These are phyloP conservation scores for Trichosanthes truncata DNA, from an alignment of 306 rosid species.

Conservation along the genomic window DNA sequence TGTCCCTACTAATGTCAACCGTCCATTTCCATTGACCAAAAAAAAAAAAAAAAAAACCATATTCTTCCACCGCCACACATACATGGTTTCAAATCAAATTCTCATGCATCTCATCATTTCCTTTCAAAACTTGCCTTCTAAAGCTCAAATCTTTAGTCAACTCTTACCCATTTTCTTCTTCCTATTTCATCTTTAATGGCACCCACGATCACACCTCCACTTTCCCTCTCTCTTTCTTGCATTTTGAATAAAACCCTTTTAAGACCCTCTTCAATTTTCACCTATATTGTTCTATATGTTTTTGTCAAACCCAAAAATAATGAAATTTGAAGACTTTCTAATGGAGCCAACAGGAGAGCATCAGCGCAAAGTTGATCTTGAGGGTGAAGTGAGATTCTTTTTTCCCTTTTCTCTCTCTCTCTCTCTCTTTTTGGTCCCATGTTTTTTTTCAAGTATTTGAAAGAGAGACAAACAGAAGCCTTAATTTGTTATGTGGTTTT, in stretches of 20 bases:
- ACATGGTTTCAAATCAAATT: background rate
- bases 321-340: constrained; percentile 84
- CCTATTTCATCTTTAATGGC: constrained; percentile 24
- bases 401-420: background rate
- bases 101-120: constrained; percentile 10
- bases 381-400: constrained; percentile 39
- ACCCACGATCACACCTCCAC: constrained; percentile 30
- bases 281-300: background rate
- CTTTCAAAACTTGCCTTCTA: background rate
- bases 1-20: constrained; percentile 13
- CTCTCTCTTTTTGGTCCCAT: background rate
- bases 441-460: background rate
- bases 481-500: background rate
- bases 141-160: background rate
- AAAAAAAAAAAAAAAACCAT: background rate
- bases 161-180: background rate
- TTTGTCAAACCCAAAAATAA: constrained; percentile 7
- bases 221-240: background rate
- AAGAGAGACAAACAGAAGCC: background rate
- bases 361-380: constrained; percentile 45
- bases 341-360: constrained; percentile 43
- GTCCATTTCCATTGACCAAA: background rate
- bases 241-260: background rate
- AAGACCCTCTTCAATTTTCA: background rate
- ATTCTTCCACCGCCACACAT: constrained; percentile 31